Conservation (phyloP, 441 rosid genomes). For the Omphalea diandra region DNA sequence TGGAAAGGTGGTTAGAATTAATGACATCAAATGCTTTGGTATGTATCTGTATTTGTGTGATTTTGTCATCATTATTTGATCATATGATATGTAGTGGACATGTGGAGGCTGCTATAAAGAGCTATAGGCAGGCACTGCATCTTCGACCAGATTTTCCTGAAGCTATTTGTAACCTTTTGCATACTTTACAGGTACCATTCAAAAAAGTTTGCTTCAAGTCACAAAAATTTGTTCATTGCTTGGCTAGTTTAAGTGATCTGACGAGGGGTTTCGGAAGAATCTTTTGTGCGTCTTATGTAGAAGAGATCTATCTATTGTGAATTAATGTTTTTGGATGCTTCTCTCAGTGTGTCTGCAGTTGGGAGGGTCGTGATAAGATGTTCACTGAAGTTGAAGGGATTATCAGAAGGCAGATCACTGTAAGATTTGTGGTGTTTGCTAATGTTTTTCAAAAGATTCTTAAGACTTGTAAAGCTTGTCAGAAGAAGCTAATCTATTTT, state of each 20-base stretch:
- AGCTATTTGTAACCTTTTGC: constrained; percentile 97
- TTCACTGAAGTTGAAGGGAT: constrained; percentile 88
- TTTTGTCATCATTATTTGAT: constrained; percentile 4
- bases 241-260: background rate
- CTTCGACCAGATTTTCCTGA: constrained; percentile 96
- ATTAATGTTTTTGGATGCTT: constrained; percentile 7
- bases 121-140: constrained; percentile 85
- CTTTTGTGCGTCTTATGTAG: background rate
- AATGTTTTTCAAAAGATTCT: background rate
- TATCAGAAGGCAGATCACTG: constrained; percentile 86
- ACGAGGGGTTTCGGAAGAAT: background rate
- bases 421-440: constrained; percentile 27
- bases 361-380: constrained; percentile 97
- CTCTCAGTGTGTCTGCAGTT: constrained; percentile 84
- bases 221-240: too few species aligned
- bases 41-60: background rate
- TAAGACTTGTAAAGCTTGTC: background rate
- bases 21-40: background rate
- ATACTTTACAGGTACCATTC: constrained; percentile 78
- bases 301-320: background rate
- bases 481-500: background rate
- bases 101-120: constrained; percentile 93
- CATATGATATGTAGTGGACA: constrained; percentile 56
- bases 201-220: background rate
- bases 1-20: background rate